phyloP scores from a whole-genome alignment of 768 basidiomycete genomes.

The Boletales sp. region DNA sequence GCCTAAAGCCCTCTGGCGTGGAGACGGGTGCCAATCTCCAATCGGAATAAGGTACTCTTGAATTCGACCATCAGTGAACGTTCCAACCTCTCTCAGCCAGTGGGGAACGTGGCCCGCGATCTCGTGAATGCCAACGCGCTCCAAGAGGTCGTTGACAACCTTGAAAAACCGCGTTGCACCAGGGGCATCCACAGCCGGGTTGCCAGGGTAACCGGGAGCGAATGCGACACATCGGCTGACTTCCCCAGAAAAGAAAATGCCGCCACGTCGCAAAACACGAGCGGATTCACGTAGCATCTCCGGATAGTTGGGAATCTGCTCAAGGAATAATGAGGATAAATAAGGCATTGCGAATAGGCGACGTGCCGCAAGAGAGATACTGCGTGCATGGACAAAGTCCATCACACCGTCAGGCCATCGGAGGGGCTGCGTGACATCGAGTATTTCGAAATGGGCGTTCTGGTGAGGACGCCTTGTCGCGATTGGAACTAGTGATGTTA shows the following conservation, averaged over 20 bases:
- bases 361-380: slow-evolving; percentile 58
- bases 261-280: slow-evolving; percentile 67
- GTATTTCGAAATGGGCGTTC: slow-evolving; percentile 66
- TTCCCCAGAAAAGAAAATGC: slow-evolving; percentile 66
- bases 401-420: slow-evolving; percentile 53
- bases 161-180: slow-evolving; percentile 31
- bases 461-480: slow-evolving; percentile 55
- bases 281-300: slow-evolving; percentile 52
- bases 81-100: slow-evolving; percentile 34
- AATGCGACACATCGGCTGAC: slow-evolving; percentile 46
- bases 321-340: slow-evolving; percentile 14
- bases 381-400: slow-evolving; percentile 67
- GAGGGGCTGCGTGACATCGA: slow-evolving; percentile 52
- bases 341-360: neutral
- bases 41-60: slow-evolving; percentile 46
- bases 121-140: slow-evolving; percentile 35
- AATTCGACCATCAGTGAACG: slow-evolving; percentile 41
- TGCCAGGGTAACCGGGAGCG: slow-evolving; percentile 31
- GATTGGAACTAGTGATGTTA: slow-evolving; percentile 56
- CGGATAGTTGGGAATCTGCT: slow-evolving; percentile 55
- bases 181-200: slow-evolving; percentile 21
- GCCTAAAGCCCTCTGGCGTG: slow-evolving; percentile 38
- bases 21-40: slow-evolving; percentile 48
- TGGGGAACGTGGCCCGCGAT: slow-evolving; percentile 36
- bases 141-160: slow-evolving; percentile 41